Percentiles rank a stretch among this genome's conserved stretches.
phyloP scores from a whole-genome alignment of 2,329 filamentous ascomycete genomes.

The Venturia asperata region DNA sequence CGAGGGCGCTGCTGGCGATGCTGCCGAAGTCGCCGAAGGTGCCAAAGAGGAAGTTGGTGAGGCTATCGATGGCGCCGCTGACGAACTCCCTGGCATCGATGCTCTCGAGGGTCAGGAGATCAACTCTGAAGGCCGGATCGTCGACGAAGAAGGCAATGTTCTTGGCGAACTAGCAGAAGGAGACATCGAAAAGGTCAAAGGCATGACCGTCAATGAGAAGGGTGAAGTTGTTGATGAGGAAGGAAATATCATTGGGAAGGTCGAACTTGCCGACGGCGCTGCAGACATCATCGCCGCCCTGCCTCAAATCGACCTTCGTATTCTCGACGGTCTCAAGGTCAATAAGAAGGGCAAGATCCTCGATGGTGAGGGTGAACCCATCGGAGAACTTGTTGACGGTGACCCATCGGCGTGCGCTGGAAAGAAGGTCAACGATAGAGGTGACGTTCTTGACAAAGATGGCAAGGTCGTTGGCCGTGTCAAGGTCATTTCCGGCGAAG shows the following conservation, averaged over 20 bases:
- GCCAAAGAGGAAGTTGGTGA: slow-evolving; percentile 18
- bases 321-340: slow-evolving; percentile 47
- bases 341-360: slow-evolving; percentile 52
- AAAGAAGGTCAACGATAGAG: slow-evolving; percentile 45
- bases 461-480: slow-evolving; percentile 45
- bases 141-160: slow-evolving; percentile 44
- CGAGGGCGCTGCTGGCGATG: slow-evolving; percentile 27
- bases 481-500: slow-evolving; percentile 42
- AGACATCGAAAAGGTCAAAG: slow-evolving; percentile 41
- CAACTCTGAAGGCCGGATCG: slow-evolving; percentile 44
- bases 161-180: slow-evolving; percentile 43
- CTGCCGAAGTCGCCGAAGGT: slow-evolving; percentile 22
- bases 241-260: slow-evolving; percentile 44
- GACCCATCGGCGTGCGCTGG: slow-evolving; percentile 39
- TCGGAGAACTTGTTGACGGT: slow-evolving; percentile 44
- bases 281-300: slow-evolving; percentile 41
- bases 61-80: slow-evolving; percentile 30
- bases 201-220: slow-evolving; percentile 45
- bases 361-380: slow-evolving; percentile 45
- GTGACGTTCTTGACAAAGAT: slow-evolving; percentile 45
- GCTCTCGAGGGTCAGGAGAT: slow-evolving; percentile 45
- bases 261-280: slow-evolving; percentile 44
- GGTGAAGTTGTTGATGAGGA: slow-evolving; percentile 45
- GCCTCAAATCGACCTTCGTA: slow-evolving; percentile 39
- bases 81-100: slow-evolving; percentile 46